Evolutionary conservation across 768 basidiomycete genomes (phyloP).

Genomic region (Boletus rufocinnamomeus): DNA sequence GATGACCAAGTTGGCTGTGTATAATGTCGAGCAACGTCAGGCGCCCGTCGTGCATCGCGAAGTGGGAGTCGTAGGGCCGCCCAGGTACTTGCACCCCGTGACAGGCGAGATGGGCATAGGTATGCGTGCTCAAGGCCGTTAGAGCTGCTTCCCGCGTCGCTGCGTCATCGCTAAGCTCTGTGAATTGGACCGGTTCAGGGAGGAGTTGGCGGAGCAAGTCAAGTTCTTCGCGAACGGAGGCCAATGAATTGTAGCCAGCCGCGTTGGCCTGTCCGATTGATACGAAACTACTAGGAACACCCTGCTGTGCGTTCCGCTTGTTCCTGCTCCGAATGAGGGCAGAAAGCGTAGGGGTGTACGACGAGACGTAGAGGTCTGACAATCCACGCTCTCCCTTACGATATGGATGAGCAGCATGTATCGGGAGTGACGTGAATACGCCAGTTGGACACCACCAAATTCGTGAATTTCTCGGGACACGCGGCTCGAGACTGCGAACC

Average conservation of each 20-base stretch:
- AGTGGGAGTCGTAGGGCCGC: slow-evolving; percentile 23
- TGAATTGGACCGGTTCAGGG: slow-evolving; percentile 10
- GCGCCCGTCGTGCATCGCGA: slow-evolving; percentile 19
- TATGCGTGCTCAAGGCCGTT: slow-evolving; percentile 15
- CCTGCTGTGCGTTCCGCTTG: background rate
- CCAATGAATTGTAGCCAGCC: background rate
- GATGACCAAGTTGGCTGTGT: slow-evolving; percentile 4
- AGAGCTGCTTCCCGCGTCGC: slow-evolving; percentile 19
- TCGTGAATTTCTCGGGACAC: slow-evolving; percentile 15
- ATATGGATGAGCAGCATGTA: slow-evolving; percentile 32
- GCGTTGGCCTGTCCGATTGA: slow-evolving; percentile 24
- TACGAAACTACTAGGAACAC: slow-evolving; percentile 1
- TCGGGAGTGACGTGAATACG: slow-evolving; percentile 26
- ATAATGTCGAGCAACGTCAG: slow-evolving; percentile 29
- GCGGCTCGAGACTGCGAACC: slow-evolving; percentile 17
- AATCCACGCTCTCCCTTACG: slow-evolving; percentile 17
- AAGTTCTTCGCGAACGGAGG: slow-evolving; percentile 18
- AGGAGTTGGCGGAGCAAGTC: slow-evolving; percentile 14
- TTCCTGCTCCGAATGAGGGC: slow-evolving; percentile 27
- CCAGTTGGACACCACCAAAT: slow-evolving; percentile 36
- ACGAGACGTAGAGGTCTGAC: slow-evolving; percentile 32
- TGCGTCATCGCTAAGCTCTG: slow-evolving; percentile 11
- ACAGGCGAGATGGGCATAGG: slow-evolving; percentile 31
- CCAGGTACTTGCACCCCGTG: slow-evolving; percentile 23
- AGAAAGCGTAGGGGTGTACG: slow-evolving; percentile 33